Base-by-base conservation (phyloP, 768 basidiomycete genomes). In the Trametes coccinea region DNA sequence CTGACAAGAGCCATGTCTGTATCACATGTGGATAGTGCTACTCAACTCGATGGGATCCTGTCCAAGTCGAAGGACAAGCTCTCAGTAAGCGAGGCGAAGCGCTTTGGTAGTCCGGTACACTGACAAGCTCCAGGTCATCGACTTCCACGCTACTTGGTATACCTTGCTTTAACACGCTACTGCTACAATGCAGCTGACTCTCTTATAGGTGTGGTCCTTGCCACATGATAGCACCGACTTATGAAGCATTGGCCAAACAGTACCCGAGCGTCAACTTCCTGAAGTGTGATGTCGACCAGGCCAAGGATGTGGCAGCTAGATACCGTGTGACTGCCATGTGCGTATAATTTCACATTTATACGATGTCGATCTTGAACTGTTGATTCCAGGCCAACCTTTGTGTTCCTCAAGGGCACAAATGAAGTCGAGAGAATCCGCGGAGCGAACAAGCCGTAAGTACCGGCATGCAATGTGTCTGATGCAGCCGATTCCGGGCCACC, bases 111-210 rank as follows among this genome's bases (percentile, higher is more conserved):
- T 33, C 37, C 51, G 64, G 46, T 37, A 29, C 34, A 39, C 47
- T 63, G 41, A 45, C 27, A 31, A 13, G 11, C 2, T 33, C 5
- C 50, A 91, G 90, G 87, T 93, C 61, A 90, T 93, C 62, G 92
- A 93, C 74, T 93, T 93, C 69, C 89, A 92, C 72, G 92, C 92
- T 57, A 82, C 86, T 62, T 93, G 92, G 92, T 90, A 65, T 65
- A 75, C 66, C 3, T n/a, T 39, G 3, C 40, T 17, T 22, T 22
- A 22, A 22, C 16, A 8, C 37, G 33, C 17, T 17, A 22, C 41
- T n/a, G 6, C 0, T 17, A 4, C 41, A 33, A 40, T 9, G 33
- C 2, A 34, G 22, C 47, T 54, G 56, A 53, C 64, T 71, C 47
- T 65, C 59, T 33, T 45, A 59, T 65, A 92, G 91, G 92, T 93